Conservation (phyloP, 768 basidiomycete genomes). For the Mycena crocata region DNA sequence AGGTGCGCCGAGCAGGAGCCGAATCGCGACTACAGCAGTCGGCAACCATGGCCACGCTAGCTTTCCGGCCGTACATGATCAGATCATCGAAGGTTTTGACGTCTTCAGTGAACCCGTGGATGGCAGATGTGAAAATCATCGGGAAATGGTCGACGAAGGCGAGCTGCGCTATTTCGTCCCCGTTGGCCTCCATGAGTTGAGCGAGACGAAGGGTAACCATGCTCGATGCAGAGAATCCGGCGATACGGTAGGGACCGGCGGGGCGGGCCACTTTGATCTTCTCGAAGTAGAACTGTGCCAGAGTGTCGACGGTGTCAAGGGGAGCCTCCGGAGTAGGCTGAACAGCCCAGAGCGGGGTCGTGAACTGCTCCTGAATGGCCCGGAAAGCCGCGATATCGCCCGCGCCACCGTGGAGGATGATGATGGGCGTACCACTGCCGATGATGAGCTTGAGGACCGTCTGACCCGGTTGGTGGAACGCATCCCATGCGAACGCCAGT, state of each 20-base stretch:
- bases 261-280: slow-evolving; percentile 33
- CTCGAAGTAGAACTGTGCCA: slow-evolving; percentile 34
- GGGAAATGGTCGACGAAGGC: slow-evolving; percentile 18
- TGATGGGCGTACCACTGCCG: slow-evolving; percentile 24
- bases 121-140: not conserved
- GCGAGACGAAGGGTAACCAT: slow-evolving; percentile 2
- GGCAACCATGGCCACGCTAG: slow-evolving; percentile 23
- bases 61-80: not conserved
- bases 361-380: slow-evolving; percentile 26
- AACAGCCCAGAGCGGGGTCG: slow-evolving; percentile 26
- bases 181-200: not conserved
- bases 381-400: slow-evolving; percentile 24
- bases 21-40: slow-evolving; percentile 24
- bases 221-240: slow-evolving; percentile 3
- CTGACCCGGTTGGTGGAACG: slow-evolving; percentile 3
- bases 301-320: slow-evolving; percentile 15
- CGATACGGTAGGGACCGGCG: slow-evolving; percentile 37
- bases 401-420: slow-evolving; percentile 27
- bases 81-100: slow-evolving; percentile 19
- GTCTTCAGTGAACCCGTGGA: slow-evolving; percentile 20
- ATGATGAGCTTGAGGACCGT: slow-evolving; percentile 22
- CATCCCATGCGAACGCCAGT: slow-evolving; percentile 15
- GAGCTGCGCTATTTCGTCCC: slow-evolving; percentile 13
- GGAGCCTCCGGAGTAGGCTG: slow-evolving; percentile 36
- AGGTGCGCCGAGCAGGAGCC: slow-evolving; percentile 17